These are phyloP conservation scores for Protomyces inundatus DNA, from an alignment of 1,139 yeast genomes.

Conservation along the genomic window DNA sequence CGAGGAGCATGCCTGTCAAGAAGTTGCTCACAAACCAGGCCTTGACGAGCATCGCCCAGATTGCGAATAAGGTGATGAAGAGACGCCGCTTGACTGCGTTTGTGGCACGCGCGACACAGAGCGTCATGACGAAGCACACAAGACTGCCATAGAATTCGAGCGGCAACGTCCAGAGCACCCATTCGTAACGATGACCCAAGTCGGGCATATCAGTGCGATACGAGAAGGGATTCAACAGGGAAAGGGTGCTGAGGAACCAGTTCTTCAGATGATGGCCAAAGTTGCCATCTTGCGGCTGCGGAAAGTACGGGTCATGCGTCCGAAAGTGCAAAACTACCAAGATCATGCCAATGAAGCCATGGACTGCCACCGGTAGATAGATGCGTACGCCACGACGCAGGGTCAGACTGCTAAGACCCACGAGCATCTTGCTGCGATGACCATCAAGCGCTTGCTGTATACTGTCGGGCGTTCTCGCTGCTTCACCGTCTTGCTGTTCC, in stretches of 20 bases:
- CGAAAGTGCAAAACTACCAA: not conserved
- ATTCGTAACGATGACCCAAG: conserved; percentile 14
- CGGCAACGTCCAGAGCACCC: conserved; percentile 20
- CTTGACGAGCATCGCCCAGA: not conserved
- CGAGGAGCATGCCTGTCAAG: conserved; percentile 9
- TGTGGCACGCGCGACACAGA: conserved; percentile 2
- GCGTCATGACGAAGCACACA: conserved; percentile 2
- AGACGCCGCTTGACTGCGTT: conserved; percentile 1
- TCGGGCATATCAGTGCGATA: conserved; percentile 3
- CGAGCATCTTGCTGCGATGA: not conserved
- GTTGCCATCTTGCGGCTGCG: not conserved
- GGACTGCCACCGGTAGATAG: not conserved
- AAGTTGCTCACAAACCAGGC: conserved; percentile 14
- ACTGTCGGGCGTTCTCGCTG: not conserved
- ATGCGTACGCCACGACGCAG: conserved; percentile 5
- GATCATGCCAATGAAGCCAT: conserved; percentile 8
- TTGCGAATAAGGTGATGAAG: not conserved
- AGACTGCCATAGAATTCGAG: conserved; percentile 14
- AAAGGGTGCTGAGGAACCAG: not conserved
- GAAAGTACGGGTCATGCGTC: not conserved
- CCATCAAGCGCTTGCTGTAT: not conserved
- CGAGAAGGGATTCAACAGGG: conserved; percentile 3
- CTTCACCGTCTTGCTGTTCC: not conserved
- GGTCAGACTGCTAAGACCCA: not conserved
- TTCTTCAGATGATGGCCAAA: not conserved